phyloP scores from a whole-genome alignment of 129 eudicot species.

The Pulicaria dysenterica region DNA sequence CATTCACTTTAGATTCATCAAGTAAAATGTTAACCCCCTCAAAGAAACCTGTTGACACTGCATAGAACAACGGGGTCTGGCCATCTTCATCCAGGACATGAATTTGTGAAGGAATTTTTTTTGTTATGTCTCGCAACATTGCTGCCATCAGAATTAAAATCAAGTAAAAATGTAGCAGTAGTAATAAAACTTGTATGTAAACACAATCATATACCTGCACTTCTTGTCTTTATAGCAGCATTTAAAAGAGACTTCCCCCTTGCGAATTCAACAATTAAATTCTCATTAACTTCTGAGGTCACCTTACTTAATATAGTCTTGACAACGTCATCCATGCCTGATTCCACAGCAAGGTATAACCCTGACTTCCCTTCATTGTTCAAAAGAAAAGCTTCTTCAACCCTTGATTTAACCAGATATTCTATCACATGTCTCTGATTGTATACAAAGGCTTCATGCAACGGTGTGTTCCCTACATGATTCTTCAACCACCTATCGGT shows the following conservation, averaged over 20 bases:
- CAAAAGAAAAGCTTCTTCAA: slow-evolving; percentile 27
- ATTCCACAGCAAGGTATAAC: slow-evolving; percentile 54
- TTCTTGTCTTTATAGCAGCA: background rate
- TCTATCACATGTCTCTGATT: slow-evolving; percentile 43
- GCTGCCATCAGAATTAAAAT: background rate
- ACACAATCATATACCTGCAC: background rate
- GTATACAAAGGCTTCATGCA: slow-evolving; percentile 47
- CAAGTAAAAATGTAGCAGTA: background rate
- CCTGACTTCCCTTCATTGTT: slow-evolving; percentile 50
- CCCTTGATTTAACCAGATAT: slow-evolving; percentile 28
- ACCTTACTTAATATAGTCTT: slow-evolving; percentile 16
- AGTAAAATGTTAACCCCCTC: slow-evolving; percentile 44
- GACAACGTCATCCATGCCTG: slow-evolving; percentile 37
- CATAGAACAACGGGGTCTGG: slow-evolving; percentile 38
- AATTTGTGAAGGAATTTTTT: slow-evolving; percentile 24
- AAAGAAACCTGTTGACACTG: slow-evolving; percentile 35
- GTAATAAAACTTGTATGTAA: background rate
- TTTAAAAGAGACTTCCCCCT: background rate
- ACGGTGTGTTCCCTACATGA: slow-evolving; percentile 42
- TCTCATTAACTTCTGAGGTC: slow-evolving; percentile 22
- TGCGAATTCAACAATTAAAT: slow-evolving; percentile 12
- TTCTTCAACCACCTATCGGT: slow-evolving; percentile 24
- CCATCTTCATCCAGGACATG: slow-evolving; percentile 21
- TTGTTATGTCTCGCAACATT: slow-evolving; percentile 12
- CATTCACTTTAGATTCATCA: background rate